A percentile compares a stretch with the other conserved stretches of the same genome.
phyloP scores from a whole-genome alignment of 306 rosid species.

The Luffa aegyptiaca region DNA sequence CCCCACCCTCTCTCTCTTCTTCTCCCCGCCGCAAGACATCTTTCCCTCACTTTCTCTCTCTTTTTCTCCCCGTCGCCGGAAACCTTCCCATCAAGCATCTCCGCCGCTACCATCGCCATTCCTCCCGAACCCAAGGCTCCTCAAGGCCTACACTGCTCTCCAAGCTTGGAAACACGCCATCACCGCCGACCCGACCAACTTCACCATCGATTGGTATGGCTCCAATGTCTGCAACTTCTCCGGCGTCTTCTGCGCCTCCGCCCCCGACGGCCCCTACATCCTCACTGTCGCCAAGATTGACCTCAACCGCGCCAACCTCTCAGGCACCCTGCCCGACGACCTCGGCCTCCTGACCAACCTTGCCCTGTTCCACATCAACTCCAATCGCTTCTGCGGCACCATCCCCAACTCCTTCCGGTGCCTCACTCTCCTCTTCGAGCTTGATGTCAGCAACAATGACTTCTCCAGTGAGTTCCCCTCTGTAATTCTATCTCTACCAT shows the following conservation, averaged over 20 bases:
- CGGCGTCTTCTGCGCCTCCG: conserved; percentile 65
- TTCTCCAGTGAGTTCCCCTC: conserved; percentile 55
- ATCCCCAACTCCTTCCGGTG: no score
- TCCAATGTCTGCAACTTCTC: conserved; percentile 65
- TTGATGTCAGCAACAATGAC: no score
- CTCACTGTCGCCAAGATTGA: conserved; percentile 74
- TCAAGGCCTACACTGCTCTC: conserved; percentile 57
- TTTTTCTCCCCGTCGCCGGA: no score
- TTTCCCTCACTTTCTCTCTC: no score
- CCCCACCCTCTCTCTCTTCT: no score
- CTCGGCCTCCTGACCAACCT: no score
- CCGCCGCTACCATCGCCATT: neutral
- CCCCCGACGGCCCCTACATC: conserved; percentile 41
- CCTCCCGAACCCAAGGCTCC: conserved; percentile 67
- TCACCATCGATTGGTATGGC: conserved; percentile 69
- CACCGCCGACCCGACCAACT: conserved; percentile 53
- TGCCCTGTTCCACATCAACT: no score
- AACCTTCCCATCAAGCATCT: conserved; percentile 38
- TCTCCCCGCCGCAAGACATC: no score
- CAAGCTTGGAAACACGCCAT: conserved; percentile 68
- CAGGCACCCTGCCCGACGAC: conserved; percentile 54
- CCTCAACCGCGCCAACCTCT: conserved; percentile 52
- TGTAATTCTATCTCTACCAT: conserved; percentile 26
- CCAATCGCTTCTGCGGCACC: no score
- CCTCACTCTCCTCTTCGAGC: no score